Percentiles rank a stretch among this genome's conserved stretches.
Conservation (phyloP, 352 stramenopile species). For the Phytophthora europaea region DNA sequence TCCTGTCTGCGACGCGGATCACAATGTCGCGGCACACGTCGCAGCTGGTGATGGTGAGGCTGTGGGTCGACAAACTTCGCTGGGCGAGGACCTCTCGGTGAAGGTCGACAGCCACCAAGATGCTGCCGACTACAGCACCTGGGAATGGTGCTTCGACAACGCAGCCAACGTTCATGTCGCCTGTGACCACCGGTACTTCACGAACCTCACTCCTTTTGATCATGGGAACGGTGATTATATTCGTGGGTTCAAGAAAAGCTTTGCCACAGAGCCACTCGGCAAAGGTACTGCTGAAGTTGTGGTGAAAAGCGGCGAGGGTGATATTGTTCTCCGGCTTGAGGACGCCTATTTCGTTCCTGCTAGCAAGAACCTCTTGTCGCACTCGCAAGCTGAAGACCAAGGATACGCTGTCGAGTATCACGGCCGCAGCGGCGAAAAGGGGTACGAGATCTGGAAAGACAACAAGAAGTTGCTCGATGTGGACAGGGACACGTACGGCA, state of each 20-base stretch:
- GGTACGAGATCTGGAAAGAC: conserved; percentile 9
- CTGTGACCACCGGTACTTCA: conserved; percentile 9
- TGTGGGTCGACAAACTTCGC: neutral
- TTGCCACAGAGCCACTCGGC: neutral
- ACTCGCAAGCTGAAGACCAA: conserved; percentile 18
- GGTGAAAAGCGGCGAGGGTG: neutral
- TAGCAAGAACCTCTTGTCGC: conserved; percentile 1
- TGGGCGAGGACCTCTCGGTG: neutral
- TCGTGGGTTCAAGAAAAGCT: conserved; percentile 10
- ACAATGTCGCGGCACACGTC: too few species aligned
- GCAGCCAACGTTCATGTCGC: conserved; percentile 13
- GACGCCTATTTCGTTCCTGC: neutral
- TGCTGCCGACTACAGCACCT: neutral
- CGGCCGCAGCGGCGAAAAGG: neutral
- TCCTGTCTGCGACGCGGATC: too few species aligned
- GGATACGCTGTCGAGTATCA: conserved; percentile 16
- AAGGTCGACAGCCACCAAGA: neutral
- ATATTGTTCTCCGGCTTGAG: neutral
- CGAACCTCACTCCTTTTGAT: conserved; percentile 1
- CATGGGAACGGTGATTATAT: neutral
- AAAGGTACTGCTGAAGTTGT: conserved; percentile 6
- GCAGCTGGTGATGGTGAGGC: neutral
- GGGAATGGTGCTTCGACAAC: conserved; percentile 26
- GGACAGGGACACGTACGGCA: conserved; percentile 1
- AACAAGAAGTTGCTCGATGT: neutral